Base-by-base conservation (phyloP, 164 flowering plant species). In the Liriodendron chinense region DNA sequence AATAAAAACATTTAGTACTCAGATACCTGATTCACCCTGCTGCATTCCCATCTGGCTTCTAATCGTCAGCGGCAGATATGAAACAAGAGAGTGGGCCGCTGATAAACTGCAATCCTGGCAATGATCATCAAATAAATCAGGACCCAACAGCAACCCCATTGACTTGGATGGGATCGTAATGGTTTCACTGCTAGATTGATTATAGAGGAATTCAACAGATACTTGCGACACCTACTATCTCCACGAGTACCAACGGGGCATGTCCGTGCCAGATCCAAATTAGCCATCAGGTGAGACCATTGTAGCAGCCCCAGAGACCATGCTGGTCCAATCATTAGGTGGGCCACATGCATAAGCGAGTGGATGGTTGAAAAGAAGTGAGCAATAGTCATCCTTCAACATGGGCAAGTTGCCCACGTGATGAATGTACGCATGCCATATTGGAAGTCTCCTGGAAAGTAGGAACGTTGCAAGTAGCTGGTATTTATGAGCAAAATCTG, bases 81-180 rank as follows among this genome's bases (percentile, higher is more conserved):
- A 85, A 79, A 96, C 90, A 34, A 94, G 91, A 68, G 85, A 73
- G 20, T 75, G 79, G 71, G 92, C 79, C 1, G 87, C 86, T 56
- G 91, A 78, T 75, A 86, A 78, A 72, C 89, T 81, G 76, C 78
- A 81, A 68, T 90, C 94, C 99, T 96, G 87, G 74, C 43, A 74
- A 65, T 25, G 47, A 66, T 20, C n/a, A 47, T 23, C 22, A 16
- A 49, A 70, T 18, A 50, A 47, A 70, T 50, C 16, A 70, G 43
- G 16, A 70, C 48, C n/a, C 43, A 47, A 14, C 7, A 50, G n/a
- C 56, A 68, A 68, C 20, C 20, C 7, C 21, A 59, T 21, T 59
- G 64, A 59, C 63, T 28, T 28, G 34, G 34, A 28, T 50, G 10
- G 16, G 57, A 50, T 50, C 57, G 9, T 14, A 9, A 14, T 14